Base-by-base conservation (phyloP, 257 asterid genomes). In the Petunia axillaris region DNA sequence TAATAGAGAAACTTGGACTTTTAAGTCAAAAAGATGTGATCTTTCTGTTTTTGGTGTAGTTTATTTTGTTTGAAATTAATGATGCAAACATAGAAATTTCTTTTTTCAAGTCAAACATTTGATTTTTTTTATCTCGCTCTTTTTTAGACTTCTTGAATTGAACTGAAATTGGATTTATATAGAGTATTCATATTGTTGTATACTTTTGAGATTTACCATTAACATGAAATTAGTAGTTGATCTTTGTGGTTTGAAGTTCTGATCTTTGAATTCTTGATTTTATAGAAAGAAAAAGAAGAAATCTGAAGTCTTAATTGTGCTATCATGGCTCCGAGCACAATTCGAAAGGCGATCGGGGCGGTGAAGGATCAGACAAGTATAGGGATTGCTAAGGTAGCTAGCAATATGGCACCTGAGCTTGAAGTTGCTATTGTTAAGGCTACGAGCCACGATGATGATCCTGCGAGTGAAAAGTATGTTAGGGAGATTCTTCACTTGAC, bases 291-390 rank as follows among this genome's bases (percentile, higher is more conserved):
- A 79, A 73, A 82, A 64, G 87, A 4, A 59, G 65, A 58, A 83
- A 84, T 74, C 25, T 57, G 75, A 43, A 25, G 43, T 40, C 16
- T 11, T 14, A 3, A 6, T 52, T 71, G 15, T 11, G 44, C 15
- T 73, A 37, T 58, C 37, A 91, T 92, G 97, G 94, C 97, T 63
- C 97, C 95, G 75, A 92, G 60, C 79, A 90, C 97, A 3, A 88
- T 92, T 8, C 88, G 95, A 14, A 92, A 92, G 82, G 97, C 97
- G 77, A 92, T 92, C 78, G 97, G 97, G 53, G 92, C 94, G 6
- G 94, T 92, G 80, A 92, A 92, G 93, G 97, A 92, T 70, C 97
- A 92, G 77, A 89, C 97, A 6, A 92, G 94, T 82, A 92, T 92
- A 52, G 94, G 97, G 7, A 82, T 92, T 1, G 97, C 95, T 0